These are phyloP conservation scores for Desmodesmus armatus DNA, from an alignment of 139 green algal species.

Conservation along the genomic window DNA sequence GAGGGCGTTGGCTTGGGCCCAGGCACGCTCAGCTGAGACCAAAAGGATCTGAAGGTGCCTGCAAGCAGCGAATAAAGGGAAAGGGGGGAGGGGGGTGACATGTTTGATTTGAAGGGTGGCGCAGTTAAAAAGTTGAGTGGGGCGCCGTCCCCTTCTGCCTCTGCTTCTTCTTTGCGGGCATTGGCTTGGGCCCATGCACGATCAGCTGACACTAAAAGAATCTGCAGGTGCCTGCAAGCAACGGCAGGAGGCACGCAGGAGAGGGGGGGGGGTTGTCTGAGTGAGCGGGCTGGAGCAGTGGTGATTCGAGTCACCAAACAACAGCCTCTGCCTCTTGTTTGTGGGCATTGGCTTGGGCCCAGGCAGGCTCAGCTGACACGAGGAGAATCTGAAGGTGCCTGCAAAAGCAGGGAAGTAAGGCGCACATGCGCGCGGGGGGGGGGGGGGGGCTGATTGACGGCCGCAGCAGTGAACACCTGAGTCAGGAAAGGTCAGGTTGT, in stretches of 20 bases:
- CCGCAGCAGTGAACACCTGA: too few species aligned
- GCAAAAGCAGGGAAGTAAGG: background rate
- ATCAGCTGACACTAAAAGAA: conserved; percentile 90
- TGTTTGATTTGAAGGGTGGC: too few species aligned
- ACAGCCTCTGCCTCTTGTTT: conserved; percentile 80
- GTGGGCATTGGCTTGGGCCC: conserved; percentile 91
- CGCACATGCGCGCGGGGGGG: too few species aligned
- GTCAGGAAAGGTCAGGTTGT: too few species aligned
- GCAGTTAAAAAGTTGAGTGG: too few species aligned
- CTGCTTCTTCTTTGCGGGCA: conserved; percentile 87
- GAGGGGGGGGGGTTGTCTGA: too few species aligned
- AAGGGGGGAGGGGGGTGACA: too few species aligned
- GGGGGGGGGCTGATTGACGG: too few species aligned
- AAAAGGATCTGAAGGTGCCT: conserved; percentile 91
- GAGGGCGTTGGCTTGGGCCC: conserved; percentile 91
- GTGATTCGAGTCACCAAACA: conserved; percentile 4
- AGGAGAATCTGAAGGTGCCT: conserved; percentile 92
- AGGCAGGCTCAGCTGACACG: conserved; percentile 88
- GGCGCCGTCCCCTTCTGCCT: conserved; percentile 46
- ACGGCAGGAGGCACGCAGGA: background rate
- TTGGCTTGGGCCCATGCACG: conserved; percentile 90
- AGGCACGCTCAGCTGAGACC: conserved; percentile 88
- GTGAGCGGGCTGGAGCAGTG: too few species aligned
- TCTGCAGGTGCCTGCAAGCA: conserved; percentile 81
- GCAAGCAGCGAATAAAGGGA: background rate